Percentiles rank a stretch among this genome's conserved stretches.
Evolutionary conservation across 495 filamentous ascomycete genomes (phyloP).

Genomic region (Pyronema domesticum): DNA sequence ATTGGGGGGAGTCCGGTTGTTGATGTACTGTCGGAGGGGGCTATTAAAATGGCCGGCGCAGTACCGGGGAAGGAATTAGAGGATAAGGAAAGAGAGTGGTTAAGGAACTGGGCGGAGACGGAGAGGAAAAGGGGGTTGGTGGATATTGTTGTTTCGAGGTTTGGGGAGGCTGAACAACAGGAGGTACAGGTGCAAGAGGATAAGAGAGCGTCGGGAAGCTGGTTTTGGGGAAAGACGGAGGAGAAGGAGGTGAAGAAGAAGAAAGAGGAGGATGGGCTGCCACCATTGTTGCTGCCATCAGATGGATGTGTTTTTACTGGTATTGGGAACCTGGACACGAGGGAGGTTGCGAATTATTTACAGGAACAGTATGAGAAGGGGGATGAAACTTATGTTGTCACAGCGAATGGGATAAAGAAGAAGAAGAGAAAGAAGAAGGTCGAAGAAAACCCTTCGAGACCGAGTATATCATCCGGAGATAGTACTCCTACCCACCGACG

Average conservation of each 20-base stretch:
- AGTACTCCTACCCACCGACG: background rate
- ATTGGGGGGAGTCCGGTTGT: constrained; percentile 74
- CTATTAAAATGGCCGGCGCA: constrained; percentile 78
- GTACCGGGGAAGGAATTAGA: constrained; percentile 87
- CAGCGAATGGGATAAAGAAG: background rate
- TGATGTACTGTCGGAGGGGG: constrained; percentile 45
- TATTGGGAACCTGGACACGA: constrained; percentile 14
- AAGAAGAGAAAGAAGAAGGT: constrained; percentile 10
- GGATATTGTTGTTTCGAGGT: constrained; percentile 72
- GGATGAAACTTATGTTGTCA: constrained; percentile 9
- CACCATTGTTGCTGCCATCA: constrained; percentile 11
- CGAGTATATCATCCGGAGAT: constrained; percentile 4
- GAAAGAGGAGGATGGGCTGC: background rate
- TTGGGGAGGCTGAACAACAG: constrained; percentile 37
- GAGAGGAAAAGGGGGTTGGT: constrained; percentile 48
- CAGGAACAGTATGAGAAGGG: constrained; percentile 19
- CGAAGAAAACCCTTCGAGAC: background rate
- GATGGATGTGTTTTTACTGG: constrained; percentile 23
- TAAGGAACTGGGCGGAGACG: constrained; percentile 57
- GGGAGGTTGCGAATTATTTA: constrained; percentile 17
- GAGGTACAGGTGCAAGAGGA: background rate
- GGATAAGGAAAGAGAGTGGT: constrained; percentile 76
- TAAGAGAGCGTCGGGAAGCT: constrained; percentile 6
- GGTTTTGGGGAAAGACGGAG: constrained; percentile 16
- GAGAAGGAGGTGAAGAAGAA: background rate